phyloP scores from a whole-genome alignment of 345 rosid species.

The Salix arbutifolia region DNA sequence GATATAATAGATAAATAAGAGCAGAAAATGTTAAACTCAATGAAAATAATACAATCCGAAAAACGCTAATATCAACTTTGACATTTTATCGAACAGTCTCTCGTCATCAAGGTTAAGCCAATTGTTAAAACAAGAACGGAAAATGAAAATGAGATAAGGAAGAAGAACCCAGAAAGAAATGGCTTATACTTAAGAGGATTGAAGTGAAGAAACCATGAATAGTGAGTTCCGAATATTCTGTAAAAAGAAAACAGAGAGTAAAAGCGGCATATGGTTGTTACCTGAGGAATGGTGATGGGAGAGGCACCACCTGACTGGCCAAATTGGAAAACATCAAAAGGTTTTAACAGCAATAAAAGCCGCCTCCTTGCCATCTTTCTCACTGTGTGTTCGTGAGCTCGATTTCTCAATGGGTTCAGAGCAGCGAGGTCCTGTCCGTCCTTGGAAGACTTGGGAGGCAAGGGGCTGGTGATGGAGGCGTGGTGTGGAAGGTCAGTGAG shows the following conservation, averaged over 20 bases:
- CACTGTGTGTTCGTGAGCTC: background rate
- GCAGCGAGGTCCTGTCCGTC: background rate
- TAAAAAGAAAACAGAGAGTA: background rate
- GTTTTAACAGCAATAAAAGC: conserved; percentile 71
- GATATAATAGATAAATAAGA: too few relatives aligned
- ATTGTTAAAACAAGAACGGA: too few relatives aligned
- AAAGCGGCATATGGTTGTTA: background rate
- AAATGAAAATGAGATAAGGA: background rate
- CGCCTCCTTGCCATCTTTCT: conserved; percentile 56
- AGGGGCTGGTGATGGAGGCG: too few relatives aligned
- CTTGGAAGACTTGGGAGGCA: too few relatives aligned
- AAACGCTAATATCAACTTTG: background rate
- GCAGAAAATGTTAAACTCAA: background rate
- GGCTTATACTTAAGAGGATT: background rate
- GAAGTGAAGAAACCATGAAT: too few relatives aligned
- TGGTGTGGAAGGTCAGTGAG: too few relatives aligned
- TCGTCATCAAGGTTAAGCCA: too few relatives aligned
- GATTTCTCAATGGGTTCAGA: background rate
- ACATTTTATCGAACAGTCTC: background rate
- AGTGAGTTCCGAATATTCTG: background rate
- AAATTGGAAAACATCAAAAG: conserved; percentile 52
- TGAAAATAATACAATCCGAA: background rate
- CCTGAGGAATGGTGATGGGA: conserved; percentile 49
- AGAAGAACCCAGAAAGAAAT: background rate
- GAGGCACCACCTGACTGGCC: conserved; percentile 34